These are phyloP conservation scores for Pythium dissimile DNA, from an alignment of 352 stramenopile species.

Conservation along the genomic window DNA sequence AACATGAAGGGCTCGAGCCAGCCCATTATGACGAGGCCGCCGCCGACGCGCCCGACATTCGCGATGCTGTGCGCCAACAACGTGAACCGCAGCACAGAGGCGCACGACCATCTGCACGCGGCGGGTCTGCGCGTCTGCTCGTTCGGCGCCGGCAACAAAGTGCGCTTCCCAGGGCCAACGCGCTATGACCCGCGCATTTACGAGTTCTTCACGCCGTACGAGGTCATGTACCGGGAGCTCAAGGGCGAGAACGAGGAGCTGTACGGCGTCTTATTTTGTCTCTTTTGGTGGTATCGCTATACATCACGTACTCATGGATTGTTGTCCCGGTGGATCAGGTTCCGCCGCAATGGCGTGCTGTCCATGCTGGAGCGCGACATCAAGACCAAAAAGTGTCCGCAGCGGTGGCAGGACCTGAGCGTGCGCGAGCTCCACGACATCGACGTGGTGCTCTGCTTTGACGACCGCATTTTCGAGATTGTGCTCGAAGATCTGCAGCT, in stretches of 20 bases:
- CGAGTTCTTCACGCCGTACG: slow-evolving; percentile 87
- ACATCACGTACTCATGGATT: not conserved
- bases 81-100: slow-evolving; percentile 88
- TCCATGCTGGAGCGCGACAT: slow-evolving; percentile 88
- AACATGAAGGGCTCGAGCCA: not conserved
- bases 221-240: slow-evolving; percentile 83
- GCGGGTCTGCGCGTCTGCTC: slow-evolving; percentile 77
- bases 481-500: slow-evolving; percentile 80
- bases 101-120: slow-evolving; percentile 79
- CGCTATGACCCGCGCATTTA: slow-evolving; percentile 78
- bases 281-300: not conserved
- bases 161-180: slow-evolving; percentile 78
- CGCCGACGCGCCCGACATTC: slow-evolving; percentile 55
- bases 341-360: slow-evolving; percentile 78
- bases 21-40: not conserved
- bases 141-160: slow-evolving; percentile 84
- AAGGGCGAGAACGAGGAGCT: slow-evolving; percentile 74
- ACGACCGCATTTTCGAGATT: slow-evolving; percentile 88
- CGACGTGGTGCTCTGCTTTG: slow-evolving; percentile 88
- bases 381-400: slow-evolving; percentile 77
- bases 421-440: slow-evolving; percentile 67
- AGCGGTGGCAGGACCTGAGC: slow-evolving; percentile 83
- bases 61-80: slow-evolving; percentile 90
- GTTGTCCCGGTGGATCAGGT: slow-evolving; percentile 28
- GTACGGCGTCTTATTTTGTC: slow-evolving; percentile 22